Evolutionary conservation across 306 rosid species (phyloP), one percentile per base, ranked within the genome.

Genomic region (Trifolium repens): DNA sequence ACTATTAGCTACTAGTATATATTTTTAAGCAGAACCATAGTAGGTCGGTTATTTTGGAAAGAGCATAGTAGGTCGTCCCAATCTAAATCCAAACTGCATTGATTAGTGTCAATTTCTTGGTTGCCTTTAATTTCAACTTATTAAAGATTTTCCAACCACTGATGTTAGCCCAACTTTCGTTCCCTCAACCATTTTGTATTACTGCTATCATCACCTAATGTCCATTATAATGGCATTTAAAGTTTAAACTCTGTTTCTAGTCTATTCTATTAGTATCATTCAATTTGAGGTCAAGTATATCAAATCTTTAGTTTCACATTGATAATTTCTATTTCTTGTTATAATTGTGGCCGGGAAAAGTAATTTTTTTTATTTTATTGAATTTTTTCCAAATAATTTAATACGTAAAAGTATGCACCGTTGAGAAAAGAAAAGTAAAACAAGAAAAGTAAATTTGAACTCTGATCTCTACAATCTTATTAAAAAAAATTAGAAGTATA

Each of bases 71-170:
- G 42, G 2, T 72, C n/a, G 68, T 72, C 43, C 4, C 71, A 46
- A 65, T 71, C 73, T 60, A 9, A 37, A 55, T 53, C 37, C 49
- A 26, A 57, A 64, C 4, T 34, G 80, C 87, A 77, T 77, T 50
- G 78, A 81, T 64, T 64, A 42, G 85, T 72, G 52, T 19, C 30
- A 60, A 35, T 73, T 78, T 81, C 5, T 69, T 67, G 83, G 76
- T 84, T 71, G 68, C 50, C 11, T 55, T 69, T 44, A 17, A 35
- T 60, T 70, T 57, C 22, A 34, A 59, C 70, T 57, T 69, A 26
- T 76, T 72, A 84, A 80, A 52, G 79, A 60, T 15, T 15, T 43
- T 5, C 66, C 84, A 80, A 80, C 87, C 1, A 72, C 73, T 61
- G 61, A 57, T 59, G 69, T 10, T 46, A 46, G 52, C 52, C 52